Evolutionary conservation across 2,329 filamentous ascomycete species (phyloP), one percentile per base, ranked within the genome.

Genomic region (Calonectria hongkongensis): DNA sequence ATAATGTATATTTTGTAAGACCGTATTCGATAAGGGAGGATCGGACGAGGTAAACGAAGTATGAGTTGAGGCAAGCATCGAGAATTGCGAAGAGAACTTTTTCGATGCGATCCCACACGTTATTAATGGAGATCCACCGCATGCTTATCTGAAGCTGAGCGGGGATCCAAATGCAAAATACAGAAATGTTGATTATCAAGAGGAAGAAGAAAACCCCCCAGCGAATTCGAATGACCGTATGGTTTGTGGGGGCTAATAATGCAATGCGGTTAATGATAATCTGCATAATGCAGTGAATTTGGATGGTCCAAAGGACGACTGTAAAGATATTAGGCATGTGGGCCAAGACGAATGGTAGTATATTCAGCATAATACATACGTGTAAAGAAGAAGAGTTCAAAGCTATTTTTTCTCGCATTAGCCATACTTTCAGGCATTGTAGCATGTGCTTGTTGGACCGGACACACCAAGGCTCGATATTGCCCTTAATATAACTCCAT

Each of bases 11-110:
- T 71, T 89, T 85, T 67, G 91, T 89, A 78, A 98, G 86, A 60
- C 89, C 90, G 70, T 87, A 86, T 1, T 95, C 95, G 81, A 96
- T 97, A 76, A 95, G 93, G 78, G 91, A 89, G 5, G 94, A 88
- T 47, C 88, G 73, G 27, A 91, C 85, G 66, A 90, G 89, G 78
- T 89, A 88, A 10, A 93, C 91, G 54, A 89, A 85, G 83, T 94
- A 94, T 0, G 89, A 89, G 82, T 94, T 93, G 28, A 72, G 60
- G 7, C 28, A 47, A 21, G 50, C 48, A 27, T 72, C 70, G 15
- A 72, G 25, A 6, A 72, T 33, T 13, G 60, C 33, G 43, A 72
- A 72, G 41, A 72, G 28, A 18, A 56, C 70, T n/a, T 72, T 72
- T 16, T 72, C 70, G 10, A 48, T 54, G 15, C 66, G 66, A 28